Conservation (phyloP, 108 stramenopile species). For the Fragilaria crotonensis region DNA sequence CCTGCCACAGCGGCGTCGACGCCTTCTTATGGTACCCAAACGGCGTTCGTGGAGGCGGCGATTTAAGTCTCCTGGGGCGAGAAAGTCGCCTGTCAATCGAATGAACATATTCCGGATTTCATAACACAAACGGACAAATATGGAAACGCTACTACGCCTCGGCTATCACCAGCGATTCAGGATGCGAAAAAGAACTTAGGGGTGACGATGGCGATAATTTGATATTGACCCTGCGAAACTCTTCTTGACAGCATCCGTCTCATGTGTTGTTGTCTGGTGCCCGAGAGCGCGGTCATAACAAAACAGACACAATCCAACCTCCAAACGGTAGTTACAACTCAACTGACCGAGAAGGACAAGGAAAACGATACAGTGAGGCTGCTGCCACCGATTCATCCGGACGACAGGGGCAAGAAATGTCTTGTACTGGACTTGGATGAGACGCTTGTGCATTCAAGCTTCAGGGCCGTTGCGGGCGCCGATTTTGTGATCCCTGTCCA, state of each 20-base stretch:
- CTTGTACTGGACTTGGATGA: conserved; percentile 98
- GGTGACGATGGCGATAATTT: conserved; percentile 27
- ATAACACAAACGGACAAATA: conserved; percentile 82
- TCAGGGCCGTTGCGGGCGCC: conserved; percentile 89
- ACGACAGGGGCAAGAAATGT: conserved; percentile 83
- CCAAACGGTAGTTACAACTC: neutral
- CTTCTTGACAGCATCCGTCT: conserved; percentile 69
- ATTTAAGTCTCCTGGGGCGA: conserved; percentile 69
- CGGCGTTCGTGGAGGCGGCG: conserved; percentile 45
- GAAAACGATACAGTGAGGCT: conserved; percentile 36
- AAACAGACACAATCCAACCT: conserved; percentile 2
- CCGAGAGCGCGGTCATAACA: conserved; percentile 24
- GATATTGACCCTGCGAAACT: conserved; percentile 50
- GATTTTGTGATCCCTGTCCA: conserved; percentile 98
- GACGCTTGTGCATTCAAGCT: conserved; percentile 97
- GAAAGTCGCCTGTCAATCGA: conserved; percentile 41
- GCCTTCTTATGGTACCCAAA: conserved; percentile 31
- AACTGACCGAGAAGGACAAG: neutral
- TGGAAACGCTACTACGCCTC: conserved; percentile 71
- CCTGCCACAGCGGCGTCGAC: conserved; percentile 18
- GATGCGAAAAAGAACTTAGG: conserved; percentile 24
- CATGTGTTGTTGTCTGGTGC: conserved; percentile 82
- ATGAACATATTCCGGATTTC: conserved; percentile 64
- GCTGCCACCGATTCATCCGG: conserved; percentile 46
- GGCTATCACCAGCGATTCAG: conserved; percentile 44